Conservation (phyloP, 139 green algal genomes). For the Medakamo hakoo region DNA sequence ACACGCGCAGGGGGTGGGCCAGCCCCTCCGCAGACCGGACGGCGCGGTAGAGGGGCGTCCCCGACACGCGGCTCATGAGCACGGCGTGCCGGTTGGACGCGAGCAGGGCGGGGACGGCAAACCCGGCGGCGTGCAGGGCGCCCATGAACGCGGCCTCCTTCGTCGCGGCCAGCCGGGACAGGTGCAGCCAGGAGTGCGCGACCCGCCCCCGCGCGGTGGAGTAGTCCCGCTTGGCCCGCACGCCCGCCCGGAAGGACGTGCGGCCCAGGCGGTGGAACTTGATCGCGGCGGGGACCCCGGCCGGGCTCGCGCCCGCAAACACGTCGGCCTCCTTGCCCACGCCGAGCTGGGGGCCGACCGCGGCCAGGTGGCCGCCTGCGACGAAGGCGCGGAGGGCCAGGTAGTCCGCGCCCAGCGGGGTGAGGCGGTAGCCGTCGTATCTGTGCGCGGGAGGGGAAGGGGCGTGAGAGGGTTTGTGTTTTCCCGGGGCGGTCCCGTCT, state of each 20-base stretch:
- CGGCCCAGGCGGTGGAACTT: constrained; percentile 95
- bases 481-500: too few species aligned
- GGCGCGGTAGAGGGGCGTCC: constrained; percentile 30
- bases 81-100: constrained; percentile 87
- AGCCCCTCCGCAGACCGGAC: constrained; percentile 19
- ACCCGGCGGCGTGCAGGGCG: constrained; percentile 70
- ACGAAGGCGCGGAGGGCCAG: constrained; percentile 80
- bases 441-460: constrained; percentile 5
- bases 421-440: constrained; percentile 90
- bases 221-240: constrained; percentile 96
- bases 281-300: constrained; percentile 59
- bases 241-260: constrained; percentile 90
- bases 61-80: constrained; percentile 79
- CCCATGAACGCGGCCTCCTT: constrained; percentile 98
- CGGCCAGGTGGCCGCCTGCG: constrained; percentile 55
- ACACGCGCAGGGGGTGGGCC: constrained; percentile 43
- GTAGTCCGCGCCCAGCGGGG: constrained; percentile 92
- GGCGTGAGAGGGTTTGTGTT: background rate
- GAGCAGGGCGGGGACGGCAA: constrained; percentile 61
- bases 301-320: constrained; percentile 58
- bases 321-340: constrained; percentile 96
- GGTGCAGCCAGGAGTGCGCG: constrained; percentile 77
- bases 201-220: constrained; percentile 28
- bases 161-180: constrained; percentile 76
- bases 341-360: constrained; percentile 83